Evolutionary conservation across 306 rosid species (phyloP), one percentile per base, ranked within the genome.

Genomic region (Delonix regia): DNA sequence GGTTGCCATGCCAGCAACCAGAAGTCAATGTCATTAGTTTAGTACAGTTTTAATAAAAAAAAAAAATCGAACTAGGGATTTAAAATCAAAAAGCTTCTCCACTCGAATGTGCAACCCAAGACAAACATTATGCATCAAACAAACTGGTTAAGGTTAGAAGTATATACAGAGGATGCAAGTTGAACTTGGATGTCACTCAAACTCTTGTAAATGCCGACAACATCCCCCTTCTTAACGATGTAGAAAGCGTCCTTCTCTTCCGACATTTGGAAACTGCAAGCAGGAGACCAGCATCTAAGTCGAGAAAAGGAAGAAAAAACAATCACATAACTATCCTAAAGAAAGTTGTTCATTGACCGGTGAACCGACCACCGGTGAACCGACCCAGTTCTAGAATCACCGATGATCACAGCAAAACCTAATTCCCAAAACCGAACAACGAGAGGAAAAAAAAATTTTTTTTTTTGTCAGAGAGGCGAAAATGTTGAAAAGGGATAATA

Each of bases 171-270:
- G 55, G 87, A 79, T 59, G 92, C 84, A 21, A 82, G 79, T 55
- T 86, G 87, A 75, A 73, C 57, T 83, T 86, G 91, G 49, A 89
- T 64, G 73, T 92, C 97, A 49, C 56, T 82, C 24, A 82, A 69
- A 76, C 83, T 89, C 79, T 81, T 95, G 85, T 92, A 95, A 28
- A 95, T 75, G 65, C 96, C 99, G 60, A 93, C 74, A 63, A 89
- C 76, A 41, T 89, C 92, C 5, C 99, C 98, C 69, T 88, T 92
- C 72, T 78, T 88, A 33, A 91, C 94, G 60, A 95, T 89, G 57
- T 86, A 95, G 70, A 91, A 93, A 33, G 89, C 94, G 59, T 91
- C 90, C 39, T 79, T 89, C 64, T 92, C 94, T 11, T 87, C 90
- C 84, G 78, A 97, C 98, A 95, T 95, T 86, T 62, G 62, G 71